Evolutionary conservation across 2,329 filamentous ascomycete genomes (phyloP).

Genomic region (Aspergillus sp.): DNA sequence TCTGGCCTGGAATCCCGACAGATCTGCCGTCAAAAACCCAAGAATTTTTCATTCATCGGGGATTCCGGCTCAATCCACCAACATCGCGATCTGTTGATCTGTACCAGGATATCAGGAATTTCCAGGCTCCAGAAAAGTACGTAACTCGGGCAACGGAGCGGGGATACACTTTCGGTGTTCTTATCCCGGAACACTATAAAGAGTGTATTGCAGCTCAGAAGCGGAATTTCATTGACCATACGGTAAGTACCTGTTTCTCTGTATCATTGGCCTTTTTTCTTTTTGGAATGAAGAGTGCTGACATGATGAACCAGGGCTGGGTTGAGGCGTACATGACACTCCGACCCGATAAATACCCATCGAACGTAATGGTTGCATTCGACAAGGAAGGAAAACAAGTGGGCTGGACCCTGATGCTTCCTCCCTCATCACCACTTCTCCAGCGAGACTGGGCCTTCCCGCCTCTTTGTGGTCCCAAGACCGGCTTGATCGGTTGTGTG

Average conservation of each 20-base stretch:
- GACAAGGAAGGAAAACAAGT: slow-evolving; percentile 32
- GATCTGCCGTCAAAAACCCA: slow-evolving; percentile 30
- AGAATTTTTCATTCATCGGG: slow-evolving; percentile 39
- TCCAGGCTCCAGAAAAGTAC: slow-evolving; percentile 29
- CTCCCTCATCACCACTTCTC: slow-evolving; percentile 23
- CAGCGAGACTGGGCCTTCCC: slow-evolving; percentile 36
- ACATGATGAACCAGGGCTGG: slow-evolving; percentile 30
- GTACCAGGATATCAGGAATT: slow-evolving; percentile 32
- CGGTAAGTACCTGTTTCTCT: not conserved
- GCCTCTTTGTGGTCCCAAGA: slow-evolving; percentile 32
- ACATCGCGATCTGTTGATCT: slow-evolving; percentile 31
- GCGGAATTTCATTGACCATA: slow-evolving; percentile 29
- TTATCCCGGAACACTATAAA: slow-evolving; percentile 30
- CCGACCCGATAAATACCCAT: slow-evolving; percentile 28
- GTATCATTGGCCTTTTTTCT: not conserved
- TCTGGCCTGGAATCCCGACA: slow-evolving; percentile 41
- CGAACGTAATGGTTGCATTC: slow-evolving; percentile 39
- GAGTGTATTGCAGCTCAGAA: slow-evolving; percentile 35
- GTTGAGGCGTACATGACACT: slow-evolving; percentile 34
- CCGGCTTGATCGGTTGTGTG: slow-evolving; percentile 41
- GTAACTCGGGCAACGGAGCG: slow-evolving; percentile 28
- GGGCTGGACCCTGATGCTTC: slow-evolving; percentile 43
- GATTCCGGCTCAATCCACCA: slow-evolving; percentile 25
- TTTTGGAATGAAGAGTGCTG: not conserved
- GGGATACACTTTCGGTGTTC: slow-evolving; percentile 31